Percentiles rank a stretch among this genome's conserved stretches.
These are phyloP conservation scores for Pythium diclinum DNA, from an alignment of 352 stramenopile genomes.

Conservation along the genomic window DNA sequence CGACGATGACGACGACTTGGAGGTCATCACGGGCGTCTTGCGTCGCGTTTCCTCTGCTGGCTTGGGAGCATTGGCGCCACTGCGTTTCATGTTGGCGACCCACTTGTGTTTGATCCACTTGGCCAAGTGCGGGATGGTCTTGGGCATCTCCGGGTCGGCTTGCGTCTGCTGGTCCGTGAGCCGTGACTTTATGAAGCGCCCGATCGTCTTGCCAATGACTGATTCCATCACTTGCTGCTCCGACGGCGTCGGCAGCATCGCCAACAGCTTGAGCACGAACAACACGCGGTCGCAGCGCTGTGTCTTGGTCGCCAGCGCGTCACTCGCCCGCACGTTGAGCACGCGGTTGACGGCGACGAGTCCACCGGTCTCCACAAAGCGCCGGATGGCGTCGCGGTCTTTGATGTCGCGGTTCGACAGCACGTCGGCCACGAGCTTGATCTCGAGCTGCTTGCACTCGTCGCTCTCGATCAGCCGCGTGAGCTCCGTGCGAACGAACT, in stretches of 20 bases:
- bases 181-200: constrained; percentile 41
- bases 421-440: constrained; percentile 51
- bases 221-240: constrained; percentile 52
- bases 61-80: not conserved
- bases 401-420: constrained; percentile 47
- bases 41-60: not conserved
- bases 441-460: constrained; percentile 40
- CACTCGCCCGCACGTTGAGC: constrained; percentile 8
- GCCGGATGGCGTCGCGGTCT: constrained; percentile 56
- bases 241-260: constrained; percentile 66
- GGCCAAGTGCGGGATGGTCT: constrained; percentile 43
- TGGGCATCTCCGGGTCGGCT: constrained; percentile 31
- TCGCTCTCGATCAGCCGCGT: constrained; percentile 49
- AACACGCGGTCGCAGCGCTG: constrained; percentile 20
- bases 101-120: constrained; percentile 76
- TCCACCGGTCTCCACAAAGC: constrained; percentile 57
- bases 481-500: constrained; percentile 52
- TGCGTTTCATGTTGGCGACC: constrained; percentile 47
- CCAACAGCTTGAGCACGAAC: constrained; percentile 47
- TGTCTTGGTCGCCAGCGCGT: not conserved
- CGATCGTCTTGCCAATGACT: constrained; percentile 63
- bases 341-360: constrained; percentile 49
- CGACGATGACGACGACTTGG: not conserved
- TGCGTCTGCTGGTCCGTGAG: constrained; percentile 31
- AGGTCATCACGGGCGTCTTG: not conserved